Conservation (phyloP, 2,329 filamentous ascomycete species). For the Macrophomina phaseolina region DNA sequence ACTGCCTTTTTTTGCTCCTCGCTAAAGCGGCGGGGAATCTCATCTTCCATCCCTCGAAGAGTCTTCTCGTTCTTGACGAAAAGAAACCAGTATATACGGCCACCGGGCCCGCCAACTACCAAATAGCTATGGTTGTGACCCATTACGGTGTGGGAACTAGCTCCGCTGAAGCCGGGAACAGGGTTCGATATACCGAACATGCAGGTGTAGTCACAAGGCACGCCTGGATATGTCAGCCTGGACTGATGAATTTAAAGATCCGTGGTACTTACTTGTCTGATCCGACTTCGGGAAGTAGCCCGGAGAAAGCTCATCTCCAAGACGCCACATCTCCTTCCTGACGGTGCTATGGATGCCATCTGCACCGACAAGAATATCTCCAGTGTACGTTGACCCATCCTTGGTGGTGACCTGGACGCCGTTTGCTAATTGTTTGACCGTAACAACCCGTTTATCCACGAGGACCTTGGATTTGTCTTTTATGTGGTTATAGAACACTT, state of each 20-base stretch:
- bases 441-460: background rate
- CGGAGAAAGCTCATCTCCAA: slow-evolving; percentile 27
- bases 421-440: background rate
- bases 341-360: slow-evolving; percentile 24
- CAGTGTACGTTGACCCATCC: slow-evolving; percentile 17
- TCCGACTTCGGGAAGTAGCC: slow-evolving; percentile 7
- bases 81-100: slow-evolving; percentile 35
- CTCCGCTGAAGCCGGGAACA: background rate
- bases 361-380: slow-evolving; percentile 24
- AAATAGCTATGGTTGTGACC: slow-evolving; percentile 31
- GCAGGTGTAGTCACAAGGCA: slow-evolving; percentile 11
- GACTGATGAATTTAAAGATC: no score
- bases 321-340: slow-evolving; percentile 25
- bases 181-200: slow-evolving; percentile 17
- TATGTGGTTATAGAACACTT: slow-evolving; percentile 33
- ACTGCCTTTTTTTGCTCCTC: slow-evolving; percentile 39
- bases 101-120: slow-evolving; percentile 30
- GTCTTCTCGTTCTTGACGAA: slow-evolving; percentile 36
- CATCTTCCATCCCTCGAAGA: slow-evolving; percentile 30
- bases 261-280: background rate
- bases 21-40: slow-evolving; percentile 37
- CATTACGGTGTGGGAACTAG: slow-evolving; percentile 19
- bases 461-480: slow-evolving; percentile 7
- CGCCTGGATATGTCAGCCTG: background rate
- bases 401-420: slow-evolving; percentile 6